Evolutionary conservation across 2,329 filamentous ascomycete species (phyloP), one percentile per base, ranked within the genome.

Genomic region (Fonsecaea pedrosoi): DNA sequence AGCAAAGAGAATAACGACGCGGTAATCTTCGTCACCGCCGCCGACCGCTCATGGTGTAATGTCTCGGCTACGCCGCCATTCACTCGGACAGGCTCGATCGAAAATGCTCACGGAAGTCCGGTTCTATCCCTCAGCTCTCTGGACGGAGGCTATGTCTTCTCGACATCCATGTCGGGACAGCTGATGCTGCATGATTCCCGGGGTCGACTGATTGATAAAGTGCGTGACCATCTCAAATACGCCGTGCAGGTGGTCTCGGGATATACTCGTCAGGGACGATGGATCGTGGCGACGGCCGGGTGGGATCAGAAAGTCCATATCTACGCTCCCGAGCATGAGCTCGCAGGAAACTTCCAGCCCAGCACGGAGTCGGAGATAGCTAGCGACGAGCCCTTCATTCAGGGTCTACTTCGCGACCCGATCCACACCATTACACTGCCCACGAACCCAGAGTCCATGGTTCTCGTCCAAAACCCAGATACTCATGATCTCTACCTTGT

Each of bases 191-290:
- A 83, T 67, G 82, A 66, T 75, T 78, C 13, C 9, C 18, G 30
- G 30, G 61, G 66, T 30, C 61, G 64, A 25, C 35, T 72, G 42
- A 21, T 71, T 15, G 81, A 83, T 34, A 79, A 79, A 65, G 79
- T 86, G 54, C 83, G 81, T 64, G 86, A 89, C 69, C 86, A 89
- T 71, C 74, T 77, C 25, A 89, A 88, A 72, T 89, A 87, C 74
- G 79, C 83, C 7, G 84, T 89, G 62, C 84, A 85, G n/a, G 71
- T 77, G 3, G 72, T 73, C 12, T 72, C 72, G 21, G 63, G 61
- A 13, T 65, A 65, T 15, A 67, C 76, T 4, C 50, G 42, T 25
- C 54, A 69, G 9, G 62, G 58, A 9, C 64, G 50, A 34, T 69
- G 66, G 64, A 66, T 74, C 42, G 65, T 73, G 53, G 86, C 85